Evolutionary conservation across 1,139 yeast genomes (phyloP), one percentile per base, ranked within the genome.

Genomic region (Yamadazyma conglobata): DNA sequence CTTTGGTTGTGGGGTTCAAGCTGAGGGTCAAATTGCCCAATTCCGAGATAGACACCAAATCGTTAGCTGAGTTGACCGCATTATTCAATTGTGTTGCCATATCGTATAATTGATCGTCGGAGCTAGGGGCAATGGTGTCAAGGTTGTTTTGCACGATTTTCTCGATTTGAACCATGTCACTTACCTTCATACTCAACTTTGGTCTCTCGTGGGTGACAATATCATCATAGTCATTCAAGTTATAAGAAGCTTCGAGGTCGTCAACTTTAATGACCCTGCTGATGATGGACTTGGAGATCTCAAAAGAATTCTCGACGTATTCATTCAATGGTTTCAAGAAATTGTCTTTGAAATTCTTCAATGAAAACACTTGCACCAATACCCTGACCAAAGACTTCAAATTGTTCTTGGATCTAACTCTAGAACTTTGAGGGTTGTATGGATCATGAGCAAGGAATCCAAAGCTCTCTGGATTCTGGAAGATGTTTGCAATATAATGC

Each of bases 301-400:
- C 77, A n/a, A 61, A 56, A 2, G 77, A 66, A 8, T 72, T 59
- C 24, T 60, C 60, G 27, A 87, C 68, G 46, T 76, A 84, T 28
- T 83, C 91, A 50, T 85, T 85, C 49, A 87, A 65, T 2, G 95
- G 95, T 47, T 83, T 88, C 46, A 85, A 59, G 52, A 77, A 87
- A 32, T 81, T 75, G 43, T 83, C 81, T 28, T 71, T 77, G 56
- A 87, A 87, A 3, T 83, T 75, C 39, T 72, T 70, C 73, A 86
- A 73, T 2, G 77, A 56, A 20, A 83, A 79, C 19, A 84, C 56
- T 53, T 86, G 95, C 19, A 73, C 60, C 39, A 86, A 47, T 14
- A 83, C 77, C 37, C 79, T 69, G 24, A 77, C 61, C 30, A 86
- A 63, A 31, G 77, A 76, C 10, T 60, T 57, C 37, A 87, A 58